phyloP scores from a whole-genome alignment of 139 green algal species.

The Volvox reticuliferus region DNA sequence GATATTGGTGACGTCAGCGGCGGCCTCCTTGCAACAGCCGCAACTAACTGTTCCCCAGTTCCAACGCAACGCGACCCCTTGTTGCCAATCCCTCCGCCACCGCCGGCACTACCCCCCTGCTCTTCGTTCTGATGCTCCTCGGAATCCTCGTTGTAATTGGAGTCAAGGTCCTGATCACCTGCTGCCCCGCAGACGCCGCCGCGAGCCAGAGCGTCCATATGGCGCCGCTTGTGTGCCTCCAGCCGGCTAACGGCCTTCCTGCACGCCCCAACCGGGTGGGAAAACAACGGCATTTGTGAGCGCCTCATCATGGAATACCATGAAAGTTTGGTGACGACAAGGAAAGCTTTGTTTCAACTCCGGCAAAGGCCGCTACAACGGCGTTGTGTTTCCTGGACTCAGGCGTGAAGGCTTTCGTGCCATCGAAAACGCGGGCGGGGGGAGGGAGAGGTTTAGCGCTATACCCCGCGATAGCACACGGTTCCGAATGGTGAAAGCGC shows the following conservation, averaged over 20 bases:
- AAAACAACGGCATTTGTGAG: not conserved
- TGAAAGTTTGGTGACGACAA: too few relatives aligned
- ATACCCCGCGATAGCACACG: too few relatives aligned
- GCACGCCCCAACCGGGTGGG: not conserved
- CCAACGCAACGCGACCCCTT: not conserved
- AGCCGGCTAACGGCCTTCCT: slow-evolving; percentile 22
- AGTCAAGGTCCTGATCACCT: not conserved
- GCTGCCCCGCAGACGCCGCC: not conserved
- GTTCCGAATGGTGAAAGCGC: too few relatives aligned
- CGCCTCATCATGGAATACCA: too few relatives aligned
- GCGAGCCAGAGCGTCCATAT: not conserved
- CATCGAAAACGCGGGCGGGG: too few relatives aligned
- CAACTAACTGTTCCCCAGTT: not conserved
- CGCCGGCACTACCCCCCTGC: not conserved
- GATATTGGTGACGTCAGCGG: not conserved
- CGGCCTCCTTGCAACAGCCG: not conserved
- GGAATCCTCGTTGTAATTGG: not conserved
- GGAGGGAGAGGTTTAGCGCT: too few relatives aligned
- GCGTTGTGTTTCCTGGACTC: too few relatives aligned
- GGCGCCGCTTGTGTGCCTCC: slow-evolving; percentile 35
- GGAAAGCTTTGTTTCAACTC: too few relatives aligned
- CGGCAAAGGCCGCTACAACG: too few relatives aligned
- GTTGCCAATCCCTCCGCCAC: too few relatives aligned
- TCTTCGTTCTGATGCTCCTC: not conserved
- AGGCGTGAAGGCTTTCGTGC: too few relatives aligned